Base-by-base conservation (phyloP, 1,284 basidiomycete species). In the Ceratobasidium sp. region DNA sequence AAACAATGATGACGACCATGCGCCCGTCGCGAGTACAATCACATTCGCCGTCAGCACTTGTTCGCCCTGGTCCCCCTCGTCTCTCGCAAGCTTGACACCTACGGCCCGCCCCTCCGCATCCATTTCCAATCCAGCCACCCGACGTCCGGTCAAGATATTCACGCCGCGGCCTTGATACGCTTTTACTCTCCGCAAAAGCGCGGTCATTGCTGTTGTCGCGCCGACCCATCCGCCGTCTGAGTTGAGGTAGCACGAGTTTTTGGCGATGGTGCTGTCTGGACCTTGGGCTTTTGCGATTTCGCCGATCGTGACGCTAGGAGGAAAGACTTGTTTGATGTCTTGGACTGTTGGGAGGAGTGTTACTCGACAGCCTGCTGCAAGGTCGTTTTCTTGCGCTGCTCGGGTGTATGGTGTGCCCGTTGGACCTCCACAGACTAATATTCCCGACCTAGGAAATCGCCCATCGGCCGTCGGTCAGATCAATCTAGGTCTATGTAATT, bases 1-100 rank as follows among this genome's bases (percentile, higher is more conserved):
- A 81, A 97, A 94, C 0, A 92, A 84, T 0, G 92, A 91, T 1
- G 91, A 89, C 0, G 95, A 95, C 96, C 96, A 96, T 5, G 94
- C 89, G 32, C 95, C 95, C 7, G 90, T 86, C 15, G 93, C 90
- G 44, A 96, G 82, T 32, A 96, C 85, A 5, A 93, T 86, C 40
- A 88, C 79, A 52, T 89, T 86, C 0, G 90, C 91, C 19, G 3
- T 34, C 44, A 74, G 25, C 2, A 64, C 37, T 46, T 61, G 46
- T 34, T 67, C 29, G 22, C 65, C 44, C 65, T 49, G 19, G 84
- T 80, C 78, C 89, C 81, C 80, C 29, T 87, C 87, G 0, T 92
- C 94, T 81, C 91, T 89, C 25, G 83, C 83, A 78, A 93, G 91
- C 46, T 83, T 82, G 1, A 95, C 93, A 0, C 93, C 93, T 1